Percentiles rank a stretch among this genome's conserved stretches.
Conservation (phyloP, 2,329 filamentous ascomycete species). For the Ascochyta clinopodiicola region DNA sequence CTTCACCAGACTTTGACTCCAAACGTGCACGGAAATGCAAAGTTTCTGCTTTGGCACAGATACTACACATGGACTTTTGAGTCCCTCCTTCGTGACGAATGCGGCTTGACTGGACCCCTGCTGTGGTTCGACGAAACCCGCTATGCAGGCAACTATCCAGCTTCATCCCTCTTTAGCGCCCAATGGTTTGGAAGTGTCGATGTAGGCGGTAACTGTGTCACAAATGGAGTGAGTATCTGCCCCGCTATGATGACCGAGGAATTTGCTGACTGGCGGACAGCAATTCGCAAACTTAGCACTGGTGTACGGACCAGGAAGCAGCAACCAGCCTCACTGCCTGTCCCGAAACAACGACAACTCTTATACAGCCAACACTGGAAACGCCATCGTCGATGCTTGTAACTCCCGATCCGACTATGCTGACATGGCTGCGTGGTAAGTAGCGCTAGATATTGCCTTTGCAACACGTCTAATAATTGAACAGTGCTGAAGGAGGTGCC, state of each 20-base stretch:
- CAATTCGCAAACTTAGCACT: slow-evolving; percentile 41
- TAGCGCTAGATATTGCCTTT: no score
- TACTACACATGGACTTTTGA: slow-evolving; percentile 53
- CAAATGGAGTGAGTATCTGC: slow-evolving; percentile 39
- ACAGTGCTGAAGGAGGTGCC: slow-evolving; percentile 31
- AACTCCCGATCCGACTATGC: slow-evolving; percentile 31
- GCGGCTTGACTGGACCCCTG: slow-evolving; percentile 48
- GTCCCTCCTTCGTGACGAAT: slow-evolving; percentile 50
- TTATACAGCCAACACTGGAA: slow-evolving; percentile 35
- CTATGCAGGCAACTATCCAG: slow-evolving; percentile 38
- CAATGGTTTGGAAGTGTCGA: slow-evolving; percentile 36
- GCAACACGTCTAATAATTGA: no score
- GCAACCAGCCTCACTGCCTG: slow-evolving; percentile 41
- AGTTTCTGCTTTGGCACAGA: slow-evolving; percentile 54
- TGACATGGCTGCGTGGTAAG: slow-evolving; percentile 35
- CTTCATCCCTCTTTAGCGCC: slow-evolving; percentile 40
- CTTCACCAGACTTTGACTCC: slow-evolving; percentile 43
- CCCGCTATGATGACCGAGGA: background rate
- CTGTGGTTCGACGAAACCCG: slow-evolving; percentile 50
- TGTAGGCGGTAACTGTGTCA: slow-evolving; percentile 37
- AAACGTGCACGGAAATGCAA: slow-evolving; percentile 41
- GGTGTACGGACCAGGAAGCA: slow-evolving; percentile 38
- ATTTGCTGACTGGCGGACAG: slow-evolving; percentile 15
- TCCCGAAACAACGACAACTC: slow-evolving; percentile 34
- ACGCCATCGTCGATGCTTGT: slow-evolving; percentile 37